These are phyloP conservation scores for Microbotryum intermedium DNA, from an alignment of 1,284 basidiomycete genomes.

Conservation along the genomic window DNA sequence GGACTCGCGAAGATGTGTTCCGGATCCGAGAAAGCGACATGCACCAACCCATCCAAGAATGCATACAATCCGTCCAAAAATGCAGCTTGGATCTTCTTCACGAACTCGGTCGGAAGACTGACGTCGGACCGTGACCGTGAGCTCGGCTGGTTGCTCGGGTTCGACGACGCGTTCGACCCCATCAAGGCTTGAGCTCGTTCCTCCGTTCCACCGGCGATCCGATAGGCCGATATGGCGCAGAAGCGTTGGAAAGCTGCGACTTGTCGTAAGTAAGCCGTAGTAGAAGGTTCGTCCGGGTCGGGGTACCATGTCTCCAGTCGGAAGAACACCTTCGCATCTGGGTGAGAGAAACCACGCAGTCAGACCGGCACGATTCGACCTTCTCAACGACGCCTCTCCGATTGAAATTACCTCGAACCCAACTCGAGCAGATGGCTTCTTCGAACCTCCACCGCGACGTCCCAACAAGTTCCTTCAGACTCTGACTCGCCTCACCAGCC, in stretches of 20 bases:
- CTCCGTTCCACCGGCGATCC: slow-evolving; percentile 71
- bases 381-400: neutral
- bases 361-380: neutral
- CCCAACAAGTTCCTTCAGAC: slow-evolving; percentile 64
- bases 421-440: slow-evolving; percentile 67
- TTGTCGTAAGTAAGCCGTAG: slow-evolving; percentile 54
- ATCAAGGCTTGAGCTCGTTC: slow-evolving; percentile 27
- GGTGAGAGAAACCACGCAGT: slow-evolving; percentile 7
- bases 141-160: slow-evolving; percentile 3
- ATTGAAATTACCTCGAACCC: slow-evolving; percentile 62
- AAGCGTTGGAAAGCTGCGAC: slow-evolving; percentile 78
- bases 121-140: neutral
- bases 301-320: slow-evolving; percentile 77
- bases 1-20: slow-evolving; percentile 11
- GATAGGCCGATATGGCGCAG: slow-evolving; percentile 67
- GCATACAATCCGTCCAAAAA: slow-evolving; percentile 84
- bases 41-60: slow-evolving; percentile 79
- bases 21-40: slow-evolving; percentile 64
- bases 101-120: slow-evolving; percentile 36
- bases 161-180: slow-evolving; percentile 1
- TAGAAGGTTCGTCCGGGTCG: slow-evolving; percentile 45
- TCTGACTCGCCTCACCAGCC: slow-evolving; percentile 59
- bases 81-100: slow-evolving; percentile 65
- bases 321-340: slow-evolving; percentile 79
- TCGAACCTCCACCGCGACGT: slow-evolving; percentile 81